These are phyloP conservation scores for Quercus robur DNA, from an alignment of 306 rosid genomes.

Conservation along the genomic window DNA sequence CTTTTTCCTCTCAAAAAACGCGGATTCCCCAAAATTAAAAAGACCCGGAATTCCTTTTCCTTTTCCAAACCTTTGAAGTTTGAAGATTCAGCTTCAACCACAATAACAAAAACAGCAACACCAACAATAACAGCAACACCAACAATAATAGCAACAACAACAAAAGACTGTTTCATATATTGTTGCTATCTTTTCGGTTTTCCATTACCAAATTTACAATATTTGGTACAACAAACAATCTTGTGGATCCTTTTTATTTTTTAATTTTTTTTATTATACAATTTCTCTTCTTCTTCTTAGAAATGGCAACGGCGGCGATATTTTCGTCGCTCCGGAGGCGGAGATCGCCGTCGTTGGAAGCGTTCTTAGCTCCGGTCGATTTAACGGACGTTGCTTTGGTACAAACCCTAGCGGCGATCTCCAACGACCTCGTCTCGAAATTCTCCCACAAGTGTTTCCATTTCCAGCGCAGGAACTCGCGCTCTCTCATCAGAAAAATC, in stretches of 20 bases:
- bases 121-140: conserved; percentile 11
- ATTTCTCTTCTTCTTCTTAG: not conserved
- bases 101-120: not conserved
- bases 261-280: conserved; percentile 3
- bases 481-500: conserved; percentile 64
- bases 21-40: conserved; percentile 37
- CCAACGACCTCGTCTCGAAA: conserved; percentile 50
- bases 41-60: not conserved
- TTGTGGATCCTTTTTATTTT: conserved; percentile 26
- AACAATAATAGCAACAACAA: not conserved
- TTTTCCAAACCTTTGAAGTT: conserved; percentile 33
- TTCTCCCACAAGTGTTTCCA: conserved; percentile 45
- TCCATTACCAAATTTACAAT: too few species aligned
- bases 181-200: not conserved
- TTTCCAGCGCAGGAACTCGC: conserved; percentile 70
- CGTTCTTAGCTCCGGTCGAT: conserved; percentile 89
- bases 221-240: not conserved
- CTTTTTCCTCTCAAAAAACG: conserved; percentile 14
- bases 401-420: conserved; percentile 57
- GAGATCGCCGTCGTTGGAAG: conserved; percentile 86
- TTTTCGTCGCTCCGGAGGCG: conserved; percentile 81
- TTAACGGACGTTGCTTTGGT: conserved; percentile 62
- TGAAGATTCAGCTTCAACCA: conserved; percentile 31
- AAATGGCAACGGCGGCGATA: conserved; percentile 86
- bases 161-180: conserved; percentile 28